Conservation (phyloP, 2,329 filamentous ascomycete genomes). For the Lachnum nothofagi region DNA sequence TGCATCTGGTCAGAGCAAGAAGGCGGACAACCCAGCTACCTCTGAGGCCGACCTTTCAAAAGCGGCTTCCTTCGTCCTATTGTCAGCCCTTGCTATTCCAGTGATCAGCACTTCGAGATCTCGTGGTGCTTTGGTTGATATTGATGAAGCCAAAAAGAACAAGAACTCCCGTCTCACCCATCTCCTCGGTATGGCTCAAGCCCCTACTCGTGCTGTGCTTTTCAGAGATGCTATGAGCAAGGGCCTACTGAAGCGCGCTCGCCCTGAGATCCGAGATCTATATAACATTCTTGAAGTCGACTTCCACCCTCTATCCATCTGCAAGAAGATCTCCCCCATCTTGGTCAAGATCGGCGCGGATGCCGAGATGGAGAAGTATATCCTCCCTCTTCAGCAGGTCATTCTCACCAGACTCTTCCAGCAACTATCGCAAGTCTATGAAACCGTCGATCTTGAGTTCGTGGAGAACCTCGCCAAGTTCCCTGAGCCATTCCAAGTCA, state of each 20-base stretch:
- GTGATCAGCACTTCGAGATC: conserved; percentile 98
- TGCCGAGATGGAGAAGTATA: conserved; percentile 95
- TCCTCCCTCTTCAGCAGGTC: conserved; percentile 92
- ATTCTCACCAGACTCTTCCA: conserved; percentile 98
- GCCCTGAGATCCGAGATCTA: conserved; percentile 90
- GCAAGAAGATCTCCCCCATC: conserved; percentile 97
- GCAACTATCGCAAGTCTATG: conserved; percentile 97
- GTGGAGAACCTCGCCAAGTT: conserved; percentile 92
- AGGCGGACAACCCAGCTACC: conserved; percentile 88
- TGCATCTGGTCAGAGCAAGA: conserved; percentile 78
- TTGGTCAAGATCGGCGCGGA: conserved; percentile 88
- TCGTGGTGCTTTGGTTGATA: conserved; percentile 90
- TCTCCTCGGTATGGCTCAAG: conserved; percentile 84
- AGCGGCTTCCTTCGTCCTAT: conserved; percentile 88
- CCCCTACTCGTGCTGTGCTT: conserved; percentile 80
- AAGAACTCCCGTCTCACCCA: conserved; percentile 98
- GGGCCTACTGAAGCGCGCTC: conserved; percentile 84
- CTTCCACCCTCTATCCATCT: conserved; percentile 97
- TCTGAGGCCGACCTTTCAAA: conserved; percentile 88
- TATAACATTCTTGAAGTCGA: conserved; percentile 99
- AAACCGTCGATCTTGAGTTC: conserved; percentile 90
- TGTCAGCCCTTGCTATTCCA: conserved; percentile 94
- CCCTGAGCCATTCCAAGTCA: conserved; percentile 93
- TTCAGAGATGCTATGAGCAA: conserved; percentile 97
- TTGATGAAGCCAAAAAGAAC: conserved; percentile 95